Percentiles rank a stretch among this genome's conserved stretches.
phyloP scores from a whole-genome alignment of 2,329 filamentous ascomycete species.

The Xylariaceae sp. region DNA sequence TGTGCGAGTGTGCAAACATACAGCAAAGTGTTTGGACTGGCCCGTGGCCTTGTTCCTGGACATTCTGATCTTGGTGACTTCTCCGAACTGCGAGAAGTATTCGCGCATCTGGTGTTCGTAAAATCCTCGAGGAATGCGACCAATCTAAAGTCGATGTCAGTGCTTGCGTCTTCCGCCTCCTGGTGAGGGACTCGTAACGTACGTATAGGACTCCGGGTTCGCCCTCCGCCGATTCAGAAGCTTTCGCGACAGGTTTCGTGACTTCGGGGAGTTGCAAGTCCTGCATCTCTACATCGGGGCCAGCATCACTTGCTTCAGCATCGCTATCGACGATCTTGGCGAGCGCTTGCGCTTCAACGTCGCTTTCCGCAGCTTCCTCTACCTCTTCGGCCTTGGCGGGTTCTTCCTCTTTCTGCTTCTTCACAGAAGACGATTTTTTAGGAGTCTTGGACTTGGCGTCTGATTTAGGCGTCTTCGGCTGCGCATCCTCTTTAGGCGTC shows the following conservation, averaged over 20 bases:
- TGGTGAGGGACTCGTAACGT: background rate
- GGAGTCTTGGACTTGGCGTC: constrained; percentile 21
- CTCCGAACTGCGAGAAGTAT: constrained; percentile 92
- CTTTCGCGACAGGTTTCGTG: constrained; percentile 40
- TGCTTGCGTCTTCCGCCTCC: background rate
- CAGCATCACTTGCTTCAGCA: constrained; percentile 34
- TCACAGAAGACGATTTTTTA: constrained; percentile 23
- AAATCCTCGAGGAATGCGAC: constrained; percentile 82
- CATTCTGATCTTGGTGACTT: constrained; percentile 62
- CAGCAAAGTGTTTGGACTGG: constrained; percentile 81
- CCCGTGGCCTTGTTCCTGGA: constrained; percentile 91
- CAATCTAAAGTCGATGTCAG: constrained; percentile 62
- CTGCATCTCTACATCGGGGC: constrained; percentile 42
- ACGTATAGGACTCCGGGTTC: constrained; percentile 79
- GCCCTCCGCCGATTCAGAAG: constrained; percentile 36
- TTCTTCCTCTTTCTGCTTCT: constrained; percentile 28
- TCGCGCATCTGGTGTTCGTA: constrained; percentile 92
- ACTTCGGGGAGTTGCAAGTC: constrained; percentile 47
- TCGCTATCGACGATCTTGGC: constrained; percentile 43
- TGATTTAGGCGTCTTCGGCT: constrained; percentile 6
- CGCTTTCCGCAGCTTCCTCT: constrained; percentile 24
- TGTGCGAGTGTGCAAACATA: constrained; percentile 6
- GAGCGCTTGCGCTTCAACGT: constrained; percentile 40
- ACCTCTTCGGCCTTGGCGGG: constrained; percentile 32
- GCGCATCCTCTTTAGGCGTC: constrained; percentile 2